Evolutionary conservation across 805 yeast species (phyloP).

Genomic region (Saccharomycopsis capsularis): DNA sequence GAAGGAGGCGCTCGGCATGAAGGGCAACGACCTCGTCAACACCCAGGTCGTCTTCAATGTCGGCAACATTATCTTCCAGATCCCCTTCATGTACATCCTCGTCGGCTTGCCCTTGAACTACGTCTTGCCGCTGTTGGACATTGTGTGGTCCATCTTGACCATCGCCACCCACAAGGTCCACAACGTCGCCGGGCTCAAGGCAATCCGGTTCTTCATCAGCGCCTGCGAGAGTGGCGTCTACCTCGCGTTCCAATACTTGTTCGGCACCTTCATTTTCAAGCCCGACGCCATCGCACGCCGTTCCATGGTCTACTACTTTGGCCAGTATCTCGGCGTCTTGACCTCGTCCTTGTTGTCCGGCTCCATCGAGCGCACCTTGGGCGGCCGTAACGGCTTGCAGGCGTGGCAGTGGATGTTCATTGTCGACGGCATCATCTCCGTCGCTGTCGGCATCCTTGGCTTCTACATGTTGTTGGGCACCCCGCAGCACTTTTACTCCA

Average conservation of each 20-base stretch:
- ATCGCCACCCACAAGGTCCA: constrained; percentile 46
- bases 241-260: constrained; percentile 54
- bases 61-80: constrained; percentile 54
- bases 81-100: constrained; percentile 55
- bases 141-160: constrained; percentile 64
- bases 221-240: constrained; percentile 60
- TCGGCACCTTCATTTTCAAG: constrained; percentile 46
- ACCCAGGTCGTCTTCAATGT: constrained; percentile 52
- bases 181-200: constrained; percentile 47
- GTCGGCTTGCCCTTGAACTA: constrained; percentile 50
- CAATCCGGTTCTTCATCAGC: constrained; percentile 59
- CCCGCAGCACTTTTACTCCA: constrained; percentile 53
- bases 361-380: constrained; percentile 39
- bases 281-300: constrained; percentile 53
- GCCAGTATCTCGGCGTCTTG: constrained; percentile 55
- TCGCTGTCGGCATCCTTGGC: constrained; percentile 43
- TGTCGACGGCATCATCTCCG: constrained; percentile 53
- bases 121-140: constrained; percentile 49
- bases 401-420: constrained; percentile 75
- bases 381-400: constrained; percentile 45
- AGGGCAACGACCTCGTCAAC: constrained; percentile 56
- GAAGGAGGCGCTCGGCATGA: constrained; percentile 46
- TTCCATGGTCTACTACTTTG: constrained; percentile 52
- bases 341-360: constrained; percentile 60
- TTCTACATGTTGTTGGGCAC: constrained; percentile 51